Percentiles rank a stretch among this genome's conserved stretches.
Conservation (phyloP, 345 rosid species). For the sweet orange (Citrus sinensis) region DVS_A1.0 CM039162.1:3743501-3744000, state of each 20-base stretch:
- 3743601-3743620: too few species aligned
- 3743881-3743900: neutral
- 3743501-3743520: too few species aligned
- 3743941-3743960: neutral
- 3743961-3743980: neutral
- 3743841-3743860: neutral
- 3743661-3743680: neutral
- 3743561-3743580: too few species aligned
- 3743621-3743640: too few species aligned
- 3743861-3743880: neutral
- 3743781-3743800: neutral
- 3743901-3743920: neutral
- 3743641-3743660: too few species aligned
- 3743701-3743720: neutral
- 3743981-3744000: neutral
- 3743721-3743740: slow-evolving; percentile 5
- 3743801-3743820: neutral
- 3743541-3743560: too few species aligned
- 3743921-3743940: neutral
- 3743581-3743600: too few species aligned
- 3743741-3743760: slow-evolving; percentile 3
- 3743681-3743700: neutral
- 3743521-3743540: too few species aligned
- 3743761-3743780: neutral
- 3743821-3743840: neutral